Evolutionary conservation across 495 filamentous ascomycete genomes (phyloP).

Genomic region (Neurospora sublineolata): DNA sequence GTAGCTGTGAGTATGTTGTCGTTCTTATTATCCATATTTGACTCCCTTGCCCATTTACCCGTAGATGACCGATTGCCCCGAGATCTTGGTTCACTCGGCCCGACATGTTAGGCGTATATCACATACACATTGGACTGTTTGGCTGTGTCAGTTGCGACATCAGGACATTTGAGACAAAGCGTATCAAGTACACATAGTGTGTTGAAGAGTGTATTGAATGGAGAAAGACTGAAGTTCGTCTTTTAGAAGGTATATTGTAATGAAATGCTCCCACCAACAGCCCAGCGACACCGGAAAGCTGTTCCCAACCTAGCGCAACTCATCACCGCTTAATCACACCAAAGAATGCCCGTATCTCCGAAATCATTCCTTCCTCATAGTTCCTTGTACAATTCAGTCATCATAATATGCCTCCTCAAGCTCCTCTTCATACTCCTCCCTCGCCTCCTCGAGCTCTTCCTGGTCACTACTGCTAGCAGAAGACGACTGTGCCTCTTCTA

Average conservation of each 20-base stretch:
- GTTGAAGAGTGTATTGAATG: neutral
- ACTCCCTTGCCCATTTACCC: neutral
- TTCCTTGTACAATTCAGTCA: slow-evolving; percentile 8
- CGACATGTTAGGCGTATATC: neutral
- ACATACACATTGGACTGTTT: neutral
- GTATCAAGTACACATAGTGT: too few relatives aligned
- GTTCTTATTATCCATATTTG: neutral
- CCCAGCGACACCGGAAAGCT: neutral
- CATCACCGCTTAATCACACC: neutral
- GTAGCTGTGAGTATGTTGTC: neutral
- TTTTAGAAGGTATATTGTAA: neutral
- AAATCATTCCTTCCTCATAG: neutral
- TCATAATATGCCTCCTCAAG: slow-evolving; percentile 39
- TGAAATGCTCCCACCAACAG: neutral
- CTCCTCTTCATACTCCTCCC: slow-evolving; percentile 36
- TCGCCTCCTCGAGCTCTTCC: slow-evolving; percentile 32
- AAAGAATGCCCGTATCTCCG: neutral
- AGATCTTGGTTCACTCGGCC: neutral
- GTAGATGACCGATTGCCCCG: neutral
- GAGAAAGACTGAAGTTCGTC: neutral
- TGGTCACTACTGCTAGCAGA: slow-evolving; percentile 31
- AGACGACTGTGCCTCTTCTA: slow-evolving; percentile 22
- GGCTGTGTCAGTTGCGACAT: neutral
- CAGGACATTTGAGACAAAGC: neutral
- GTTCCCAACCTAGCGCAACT: neutral